Percentiles rank a stretch among this genome's conserved stretches.
These are phyloP conservation scores for Erythrophleum fordii DNA, from an alignment of 306 rosid genomes.

Conservation along the genomic window DNA sequence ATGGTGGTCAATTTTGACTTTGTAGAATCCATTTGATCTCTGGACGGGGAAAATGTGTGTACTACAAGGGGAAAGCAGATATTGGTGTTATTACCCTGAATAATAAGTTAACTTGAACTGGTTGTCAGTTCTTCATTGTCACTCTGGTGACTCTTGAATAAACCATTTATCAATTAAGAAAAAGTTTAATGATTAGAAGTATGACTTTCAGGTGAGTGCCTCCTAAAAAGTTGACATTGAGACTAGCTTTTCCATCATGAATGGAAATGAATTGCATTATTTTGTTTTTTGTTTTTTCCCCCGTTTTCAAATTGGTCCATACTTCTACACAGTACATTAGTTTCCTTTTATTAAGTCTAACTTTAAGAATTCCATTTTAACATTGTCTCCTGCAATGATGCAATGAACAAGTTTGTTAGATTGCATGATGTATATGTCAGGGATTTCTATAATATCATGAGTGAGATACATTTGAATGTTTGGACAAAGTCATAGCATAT, in stretches of 20 bases:
- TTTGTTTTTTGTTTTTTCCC: too few relatives aligned
- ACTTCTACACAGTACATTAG: too few relatives aligned
- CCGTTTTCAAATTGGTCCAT: too few relatives aligned
- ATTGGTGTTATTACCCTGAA: too few relatives aligned
- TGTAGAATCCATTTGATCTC: neutral
- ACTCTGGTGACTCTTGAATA: neutral
- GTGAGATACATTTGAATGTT: constrained; percentile 21
- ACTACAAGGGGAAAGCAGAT: too few relatives aligned
- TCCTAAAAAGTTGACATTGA: neutral
- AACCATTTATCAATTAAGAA: neutral
- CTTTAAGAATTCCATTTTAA: neutral
- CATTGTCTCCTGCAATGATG: neutral
- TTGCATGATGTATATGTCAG: constrained; percentile 7
- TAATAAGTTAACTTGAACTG: neutral
- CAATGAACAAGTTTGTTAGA: constrained; percentile 9
- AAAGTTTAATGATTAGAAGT: neutral
- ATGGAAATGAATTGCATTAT: too few relatives aligned
- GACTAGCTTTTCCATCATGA: neutral
- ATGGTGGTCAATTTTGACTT: neutral
- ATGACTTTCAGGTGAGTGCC: neutral
- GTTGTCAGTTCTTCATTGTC: neutral
- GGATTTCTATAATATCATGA: constrained; percentile 32
- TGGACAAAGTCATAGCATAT: neutral
- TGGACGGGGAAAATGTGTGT: neutral
- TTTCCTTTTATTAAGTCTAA: neutral